These are phyloP conservation scores for Xylaria sp. DNA, from an alignment of 2,329 filamentous ascomycete species.

Conservation along the genomic window DNA sequence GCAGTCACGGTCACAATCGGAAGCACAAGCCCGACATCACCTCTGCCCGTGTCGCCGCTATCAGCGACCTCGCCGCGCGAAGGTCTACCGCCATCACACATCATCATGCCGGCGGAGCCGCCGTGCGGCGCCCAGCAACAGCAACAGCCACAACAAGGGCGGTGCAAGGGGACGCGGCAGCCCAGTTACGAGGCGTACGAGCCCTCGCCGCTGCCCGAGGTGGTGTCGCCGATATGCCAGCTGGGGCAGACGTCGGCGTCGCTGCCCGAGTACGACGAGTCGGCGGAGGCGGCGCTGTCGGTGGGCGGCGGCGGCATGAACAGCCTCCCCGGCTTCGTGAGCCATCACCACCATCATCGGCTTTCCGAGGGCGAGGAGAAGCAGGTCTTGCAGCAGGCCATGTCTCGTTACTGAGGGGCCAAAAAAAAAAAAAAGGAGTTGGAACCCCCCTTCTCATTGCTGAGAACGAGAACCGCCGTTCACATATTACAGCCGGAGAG, in stretches of 20 bases:
- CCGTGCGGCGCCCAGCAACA: too few relatives aligned
- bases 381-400: constrained; percentile 32
- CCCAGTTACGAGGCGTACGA: constrained; percentile 21
- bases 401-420: constrained; percentile 37
- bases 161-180: constrained; percentile 13
- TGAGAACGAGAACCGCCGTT: background rate
- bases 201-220: background rate
- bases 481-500: background rate
- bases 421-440: background rate
- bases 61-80: constrained; percentile 9
- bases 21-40: constrained; percentile 17
- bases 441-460: background rate
- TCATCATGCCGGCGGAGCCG: too few relatives aligned
- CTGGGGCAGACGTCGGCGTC: constrained; percentile 35
- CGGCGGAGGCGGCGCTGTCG: constrained; percentile 18
- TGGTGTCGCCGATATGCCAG: constrained; percentile 35
- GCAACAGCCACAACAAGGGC: background rate
- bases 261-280: constrained; percentile 32
- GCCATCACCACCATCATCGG: background rate
- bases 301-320: background rate
- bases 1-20: too few relatives aligned
- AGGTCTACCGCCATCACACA: background rate
- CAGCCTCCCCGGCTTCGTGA: background rate
- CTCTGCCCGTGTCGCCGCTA: constrained; percentile 30
- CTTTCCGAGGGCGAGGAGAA: constrained; percentile 25